Conservation (phyloP, 345 rosid species). For the Eucalyptus victrix region DNA sequence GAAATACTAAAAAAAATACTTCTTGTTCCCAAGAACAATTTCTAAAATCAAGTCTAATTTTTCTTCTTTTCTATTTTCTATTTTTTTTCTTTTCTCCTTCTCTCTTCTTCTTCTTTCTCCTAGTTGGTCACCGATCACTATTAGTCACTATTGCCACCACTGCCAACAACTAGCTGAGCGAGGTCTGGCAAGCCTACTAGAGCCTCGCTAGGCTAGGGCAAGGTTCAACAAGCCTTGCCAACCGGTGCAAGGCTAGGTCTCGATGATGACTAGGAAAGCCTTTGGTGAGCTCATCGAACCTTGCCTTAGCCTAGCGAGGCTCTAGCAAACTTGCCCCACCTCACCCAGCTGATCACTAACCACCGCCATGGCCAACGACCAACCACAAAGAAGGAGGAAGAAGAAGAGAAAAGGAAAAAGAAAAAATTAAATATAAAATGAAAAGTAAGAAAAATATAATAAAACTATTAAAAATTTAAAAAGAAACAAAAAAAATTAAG, state of each 20-base stretch:
- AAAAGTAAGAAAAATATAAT: too few species aligned
- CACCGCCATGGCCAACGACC: rapidly evolving
- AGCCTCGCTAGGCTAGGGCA: rapidly evolving
- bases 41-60: too few species aligned
- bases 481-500: too few species aligned
- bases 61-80: too few species aligned
- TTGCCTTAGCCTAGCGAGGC: rapidly evolving
- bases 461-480: too few species aligned
- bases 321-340: rapidly evolving
- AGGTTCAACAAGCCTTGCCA: rapidly evolving
- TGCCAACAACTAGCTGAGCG: rapidly evolving
- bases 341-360: rapidly evolving
- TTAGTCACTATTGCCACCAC: rapidly evolving
- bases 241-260: rapidly evolving
- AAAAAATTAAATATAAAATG: too few species aligned
- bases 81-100: too few species aligned
- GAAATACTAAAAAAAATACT: too few species aligned
- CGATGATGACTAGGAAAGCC: rapidly evolving
- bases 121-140: rapidly evolving
- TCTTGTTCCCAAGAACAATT: rapidly evolving
- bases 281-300: too few species aligned
- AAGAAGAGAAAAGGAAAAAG: too few species aligned
- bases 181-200: rapidly evolving
- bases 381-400: too few species aligned
- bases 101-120: too few species aligned